Percentiles rank a stretch among this genome's conserved stretches.
These are phyloP conservation scores for Thymus mandschuricus DNA, from an alignment of 257 asterid genomes.

Conservation along the genomic window DNA sequence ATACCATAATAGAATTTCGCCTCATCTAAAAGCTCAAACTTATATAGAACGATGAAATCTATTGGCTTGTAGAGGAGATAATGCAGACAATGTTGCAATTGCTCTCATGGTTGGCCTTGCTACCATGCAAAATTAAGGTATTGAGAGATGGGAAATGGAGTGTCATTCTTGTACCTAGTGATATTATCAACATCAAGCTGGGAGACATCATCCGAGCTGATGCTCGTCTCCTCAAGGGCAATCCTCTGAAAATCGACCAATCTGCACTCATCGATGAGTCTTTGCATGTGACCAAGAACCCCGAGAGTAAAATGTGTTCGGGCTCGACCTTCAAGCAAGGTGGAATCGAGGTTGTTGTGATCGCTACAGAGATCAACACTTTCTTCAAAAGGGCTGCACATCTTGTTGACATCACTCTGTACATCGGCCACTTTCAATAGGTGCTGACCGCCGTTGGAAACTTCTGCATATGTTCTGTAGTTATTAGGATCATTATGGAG, in stretches of 20 bases:
- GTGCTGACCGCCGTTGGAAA: constrained; percentile 62
- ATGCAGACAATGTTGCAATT: too few species aligned
- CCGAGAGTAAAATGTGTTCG: constrained; percentile 63
- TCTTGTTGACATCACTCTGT: constrained; percentile 76
- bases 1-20: too few species aligned
- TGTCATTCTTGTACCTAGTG: constrained; percentile 80
- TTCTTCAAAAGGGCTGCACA: constrained; percentile 89
- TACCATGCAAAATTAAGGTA: constrained; percentile 34
- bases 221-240: constrained; percentile 79
- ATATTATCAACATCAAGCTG: constrained; percentile 66
- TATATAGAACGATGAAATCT: too few species aligned
- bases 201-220: constrained; percentile 87
- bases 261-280: constrained; percentile 59
- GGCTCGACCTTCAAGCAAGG: constrained; percentile 92
- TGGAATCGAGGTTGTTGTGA: constrained; percentile 78
- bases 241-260: constrained; percentile 53
- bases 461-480: constrained; percentile 79
- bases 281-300: constrained; percentile 58
- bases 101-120: too few species aligned
- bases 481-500: constrained; percentile 64
- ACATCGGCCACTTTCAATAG: constrained; percentile 83
- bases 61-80: too few species aligned
- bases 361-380: constrained; percentile 81
- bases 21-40: too few species aligned
- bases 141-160: constrained; percentile 73